Evolutionary conservation across 2,329 filamentous ascomycete species (phyloP).

Genomic region (Bipolaris zeicola): DNA sequence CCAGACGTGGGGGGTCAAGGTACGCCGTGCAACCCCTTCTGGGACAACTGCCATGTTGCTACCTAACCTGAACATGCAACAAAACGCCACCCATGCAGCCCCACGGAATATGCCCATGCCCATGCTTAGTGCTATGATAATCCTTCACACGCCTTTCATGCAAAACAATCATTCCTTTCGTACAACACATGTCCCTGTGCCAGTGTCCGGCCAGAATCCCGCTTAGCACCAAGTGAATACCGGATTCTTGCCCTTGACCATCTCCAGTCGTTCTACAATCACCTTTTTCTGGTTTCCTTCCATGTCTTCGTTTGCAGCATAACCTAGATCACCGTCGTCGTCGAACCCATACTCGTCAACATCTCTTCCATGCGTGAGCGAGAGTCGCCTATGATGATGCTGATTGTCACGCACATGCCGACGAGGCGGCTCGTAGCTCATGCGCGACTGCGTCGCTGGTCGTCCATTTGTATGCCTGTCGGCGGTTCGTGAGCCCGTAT

Average conservation of each 20-base stretch:
- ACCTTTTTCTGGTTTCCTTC: constrained; percentile 91
- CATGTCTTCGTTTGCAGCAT: constrained; percentile 91
- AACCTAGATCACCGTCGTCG: constrained; percentile 89
- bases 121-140: constrained; percentile 1
- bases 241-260: constrained; percentile 92
- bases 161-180: neutral
- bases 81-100: constrained; percentile 15
- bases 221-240: constrained; percentile 94
- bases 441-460: constrained; percentile 42
- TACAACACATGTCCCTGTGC: neutral
- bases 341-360: constrained; percentile 53
- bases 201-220: neutral
- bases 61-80: constrained; percentile 6
- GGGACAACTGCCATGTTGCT: constrained; percentile 2
- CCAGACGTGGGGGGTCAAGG: neutral
- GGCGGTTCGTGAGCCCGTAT: constrained; percentile 32
- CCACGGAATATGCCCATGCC: constrained; percentile 1
- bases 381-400: constrained; percentile 52
- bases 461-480: constrained; percentile 24
- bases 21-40: neutral
- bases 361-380: constrained; percentile 62
- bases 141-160: constrained; percentile 9
- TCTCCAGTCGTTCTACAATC: constrained; percentile 93
- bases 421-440: constrained; percentile 51
- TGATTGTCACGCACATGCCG: constrained; percentile 37